phyloP scores from a whole-genome alignment of 1,284 basidiomycete species.

The Tilletiaria anomala region DNA sequence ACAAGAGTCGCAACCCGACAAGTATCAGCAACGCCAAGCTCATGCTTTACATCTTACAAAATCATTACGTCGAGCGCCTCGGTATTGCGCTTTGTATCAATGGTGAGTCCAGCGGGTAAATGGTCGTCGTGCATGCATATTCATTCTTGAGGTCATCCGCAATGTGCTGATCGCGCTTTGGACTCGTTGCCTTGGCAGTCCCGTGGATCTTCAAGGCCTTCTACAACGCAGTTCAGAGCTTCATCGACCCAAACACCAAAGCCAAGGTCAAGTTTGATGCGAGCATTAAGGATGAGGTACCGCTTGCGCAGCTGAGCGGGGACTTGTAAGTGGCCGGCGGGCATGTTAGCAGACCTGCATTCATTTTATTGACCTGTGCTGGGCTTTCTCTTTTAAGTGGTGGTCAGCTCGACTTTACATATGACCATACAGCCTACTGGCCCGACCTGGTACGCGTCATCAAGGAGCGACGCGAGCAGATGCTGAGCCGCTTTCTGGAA shows the following conservation, averaged over 20 bases:
- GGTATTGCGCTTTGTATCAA: slow-evolving; percentile 41
- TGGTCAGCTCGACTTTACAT: slow-evolving; percentile 42
- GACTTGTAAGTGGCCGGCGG: slow-evolving; percentile 16
- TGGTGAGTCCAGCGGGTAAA: slow-evolving; percentile 7
- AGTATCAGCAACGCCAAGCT: slow-evolving; percentile 29
- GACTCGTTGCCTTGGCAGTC: slow-evolving; percentile 2
- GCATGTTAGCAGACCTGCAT: no score
- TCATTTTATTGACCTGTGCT: no score
- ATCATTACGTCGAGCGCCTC: slow-evolving; percentile 38
- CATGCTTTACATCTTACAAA: slow-evolving; percentile 38
- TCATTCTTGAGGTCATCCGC: slow-evolving; percentile 7
- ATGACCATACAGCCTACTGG: slow-evolving; percentile 62
- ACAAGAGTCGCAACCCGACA: slow-evolving; percentile 26
- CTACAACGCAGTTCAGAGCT: slow-evolving; percentile 37
- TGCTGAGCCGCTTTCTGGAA: slow-evolving; percentile 46
- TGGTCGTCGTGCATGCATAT: background rate
- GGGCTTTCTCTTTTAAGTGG: slow-evolving; percentile 6
- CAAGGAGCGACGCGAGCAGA: slow-evolving; percentile 45
- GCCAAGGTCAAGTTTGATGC: slow-evolving; percentile 35
- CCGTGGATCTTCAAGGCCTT: slow-evolving; percentile 25
- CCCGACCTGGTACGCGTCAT: slow-evolving; percentile 50
- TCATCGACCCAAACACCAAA: slow-evolving; percentile 41
- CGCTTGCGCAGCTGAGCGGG: slow-evolving; percentile 15
- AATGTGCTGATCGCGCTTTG: slow-evolving; percentile 10
- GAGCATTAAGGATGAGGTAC: slow-evolving; percentile 28